Conservation (phyloP, 129 eudicot genomes). For the Chrysanthemum seticuspe region DNA sequence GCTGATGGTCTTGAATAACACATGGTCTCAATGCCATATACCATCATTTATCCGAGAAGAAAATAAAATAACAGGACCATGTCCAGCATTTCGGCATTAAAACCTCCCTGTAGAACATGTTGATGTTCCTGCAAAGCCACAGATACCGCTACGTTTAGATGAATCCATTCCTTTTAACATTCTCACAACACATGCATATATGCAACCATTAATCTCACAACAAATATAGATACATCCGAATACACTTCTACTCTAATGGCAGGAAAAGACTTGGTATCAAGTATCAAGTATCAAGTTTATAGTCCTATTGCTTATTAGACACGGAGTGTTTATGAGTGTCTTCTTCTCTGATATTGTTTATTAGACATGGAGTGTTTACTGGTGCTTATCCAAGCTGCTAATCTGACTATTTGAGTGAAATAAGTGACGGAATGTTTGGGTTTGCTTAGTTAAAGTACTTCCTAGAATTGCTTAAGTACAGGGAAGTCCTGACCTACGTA, state of each 20-base stretch:
- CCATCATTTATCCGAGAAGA: constrained; percentile 95
- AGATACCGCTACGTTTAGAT: neutral
- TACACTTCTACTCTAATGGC: constrained; percentile 15
- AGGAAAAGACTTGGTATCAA: neutral
- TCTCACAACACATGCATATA: too few relatives aligned
- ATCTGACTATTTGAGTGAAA: too few relatives aligned
- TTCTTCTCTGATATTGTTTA: too few relatives aligned
- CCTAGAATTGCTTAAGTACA: too few relatives aligned
- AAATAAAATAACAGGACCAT: constrained; percentile 53
- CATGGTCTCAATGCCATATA: constrained; percentile 35
- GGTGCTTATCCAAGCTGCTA: too few relatives aligned
- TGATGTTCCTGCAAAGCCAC: constrained; percentile 76
- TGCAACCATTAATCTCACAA: neutral
- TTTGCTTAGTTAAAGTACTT: too few relatives aligned
- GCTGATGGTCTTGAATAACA: too few relatives aligned
- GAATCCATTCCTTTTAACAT: constrained; percentile 11
- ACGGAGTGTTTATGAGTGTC: too few relatives aligned
- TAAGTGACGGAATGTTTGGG: too few relatives aligned
- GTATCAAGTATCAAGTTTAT: neutral
- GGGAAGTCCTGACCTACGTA: too few relatives aligned
- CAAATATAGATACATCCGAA: neutral
- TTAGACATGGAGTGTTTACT: too few relatives aligned
- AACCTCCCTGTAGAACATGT: constrained; percentile 86
- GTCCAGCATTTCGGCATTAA: constrained; percentile 79
- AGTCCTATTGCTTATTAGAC: neutral